phyloP scores from a whole-genome alignment of 2,329 filamentous ascomycete species.

The Seiridium cupressi region DNA sequence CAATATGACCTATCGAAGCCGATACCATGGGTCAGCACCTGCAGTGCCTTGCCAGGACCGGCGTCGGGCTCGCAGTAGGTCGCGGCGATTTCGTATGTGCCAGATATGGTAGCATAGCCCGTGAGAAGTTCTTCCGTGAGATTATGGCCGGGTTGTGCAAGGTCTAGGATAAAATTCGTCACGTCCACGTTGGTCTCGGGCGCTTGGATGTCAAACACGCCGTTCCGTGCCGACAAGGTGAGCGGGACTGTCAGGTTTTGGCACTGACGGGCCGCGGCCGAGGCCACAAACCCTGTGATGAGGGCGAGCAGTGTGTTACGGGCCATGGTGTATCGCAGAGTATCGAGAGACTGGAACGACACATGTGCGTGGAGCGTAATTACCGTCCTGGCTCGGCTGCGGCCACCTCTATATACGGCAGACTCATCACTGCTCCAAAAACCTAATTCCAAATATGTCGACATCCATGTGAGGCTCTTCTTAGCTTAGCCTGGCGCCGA shows the following conservation, averaged over 20 bases:
- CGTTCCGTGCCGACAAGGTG: constrained; percentile 50
- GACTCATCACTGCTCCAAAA: no score
- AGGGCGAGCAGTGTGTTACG: neutral
- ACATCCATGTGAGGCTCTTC: no score
- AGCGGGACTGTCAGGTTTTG: constrained; percentile 54
- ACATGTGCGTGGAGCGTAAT: neutral
- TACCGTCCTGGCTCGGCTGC: no score
- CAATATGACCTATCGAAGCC: constrained; percentile 60
- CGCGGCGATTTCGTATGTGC: constrained; percentile 55
- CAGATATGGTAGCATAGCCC: constrained; percentile 41
- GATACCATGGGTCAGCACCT: constrained; percentile 53
- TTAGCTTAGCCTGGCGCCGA: no score
- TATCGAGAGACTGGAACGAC: neutral
- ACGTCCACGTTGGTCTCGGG: constrained; percentile 53
- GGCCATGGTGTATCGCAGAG: neutral
- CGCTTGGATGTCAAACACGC: constrained; percentile 45
- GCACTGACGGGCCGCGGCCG: constrained; percentile 32
- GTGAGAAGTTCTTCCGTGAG: constrained; percentile 31
- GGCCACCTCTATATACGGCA: no score
- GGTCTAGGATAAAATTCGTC: constrained; percentile 50
- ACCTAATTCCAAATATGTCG: no score
- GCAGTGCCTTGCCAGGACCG: constrained; percentile 37
- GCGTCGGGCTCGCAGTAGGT: constrained; percentile 59
- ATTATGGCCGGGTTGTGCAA: constrained; percentile 46
- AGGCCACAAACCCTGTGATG: neutral